Percentiles rank a stretch among this genome's conserved stretches.
phyloP scores from a whole-genome alignment of 1,284 basidiomycete species.

The Moesziomyces sp. region DNA sequence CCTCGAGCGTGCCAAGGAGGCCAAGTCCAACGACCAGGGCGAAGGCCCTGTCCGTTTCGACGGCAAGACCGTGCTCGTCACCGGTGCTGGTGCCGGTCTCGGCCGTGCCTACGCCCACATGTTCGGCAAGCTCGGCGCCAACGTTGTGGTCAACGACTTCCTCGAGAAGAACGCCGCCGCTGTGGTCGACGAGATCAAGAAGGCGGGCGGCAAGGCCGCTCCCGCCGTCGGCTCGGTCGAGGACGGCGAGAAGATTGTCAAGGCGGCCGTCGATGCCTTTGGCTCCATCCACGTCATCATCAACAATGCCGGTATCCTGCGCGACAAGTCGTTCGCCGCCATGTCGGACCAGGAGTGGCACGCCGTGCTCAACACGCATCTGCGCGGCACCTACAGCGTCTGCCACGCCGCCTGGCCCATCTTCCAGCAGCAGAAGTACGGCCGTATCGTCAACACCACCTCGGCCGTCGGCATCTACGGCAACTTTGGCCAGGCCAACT shows the following conservation, averaged over 20 bases:
- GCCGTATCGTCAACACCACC: conserved; percentile 91
- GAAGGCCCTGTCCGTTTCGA: conserved; percentile 80
- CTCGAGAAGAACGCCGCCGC: conserved; percentile 82
- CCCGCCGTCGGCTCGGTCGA: conserved; percentile 86
- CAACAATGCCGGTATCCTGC: conserved; percentile 93
- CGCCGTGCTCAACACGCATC: conserved; percentile 85
- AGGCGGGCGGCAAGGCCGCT: conserved; percentile 87
- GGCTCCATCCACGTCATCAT: conserved; percentile 87
- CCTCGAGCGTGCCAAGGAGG: conserved; percentile 76
- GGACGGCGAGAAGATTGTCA: conserved; percentile 87
- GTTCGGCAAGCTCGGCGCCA: conserved; percentile 90
- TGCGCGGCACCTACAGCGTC: conserved; percentile 74
- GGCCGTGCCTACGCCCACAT: conserved; percentile 91
- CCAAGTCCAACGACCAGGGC: conserved; percentile 80
- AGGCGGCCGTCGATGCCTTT: conserved; percentile 86
- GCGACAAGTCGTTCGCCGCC: conserved; percentile 85
- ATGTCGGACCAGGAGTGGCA: conserved; percentile 97
- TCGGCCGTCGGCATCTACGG: conserved; percentile 93
- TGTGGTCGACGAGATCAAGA: conserved; percentile 87
- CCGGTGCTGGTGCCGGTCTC: conserved; percentile 76
- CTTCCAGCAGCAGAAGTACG: conserved; percentile 96
- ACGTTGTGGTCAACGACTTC: conserved; percentile 96
- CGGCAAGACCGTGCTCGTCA: conserved; percentile 91
- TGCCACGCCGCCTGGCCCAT: conserved; percentile 95
- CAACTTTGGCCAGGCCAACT: conserved; percentile 91